Evolutionary conservation across 768 basidiomycete genomes (phyloP).

Genomic region (Suillus bovinus): DNA sequence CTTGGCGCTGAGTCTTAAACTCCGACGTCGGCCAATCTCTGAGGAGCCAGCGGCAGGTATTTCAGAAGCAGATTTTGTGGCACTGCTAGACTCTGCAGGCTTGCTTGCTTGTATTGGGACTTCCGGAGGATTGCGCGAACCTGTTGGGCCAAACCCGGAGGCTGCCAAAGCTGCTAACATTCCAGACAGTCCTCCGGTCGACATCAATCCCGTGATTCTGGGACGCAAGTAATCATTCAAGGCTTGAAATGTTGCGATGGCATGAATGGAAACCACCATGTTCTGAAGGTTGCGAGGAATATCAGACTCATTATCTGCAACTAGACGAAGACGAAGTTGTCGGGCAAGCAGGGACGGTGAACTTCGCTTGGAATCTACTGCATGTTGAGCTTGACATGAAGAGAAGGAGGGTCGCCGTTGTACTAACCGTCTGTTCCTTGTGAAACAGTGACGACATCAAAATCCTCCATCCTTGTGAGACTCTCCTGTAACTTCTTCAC

Average conservation of each 20-base stretch:
- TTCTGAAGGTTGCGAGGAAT: slow-evolving; percentile 85
- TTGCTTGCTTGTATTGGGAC: slow-evolving; percentile 27
- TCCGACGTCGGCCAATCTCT: slow-evolving; percentile 66
- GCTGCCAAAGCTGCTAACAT: slow-evolving; percentile 91
- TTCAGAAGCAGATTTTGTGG: slow-evolving; percentile 26
- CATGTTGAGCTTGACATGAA: background rate
- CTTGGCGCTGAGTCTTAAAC: slow-evolving; percentile 81
- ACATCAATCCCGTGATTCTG: slow-evolving; percentile 72
- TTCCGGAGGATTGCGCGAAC: slow-evolving; percentile 39
- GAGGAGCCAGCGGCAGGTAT: slow-evolving; percentile 37
- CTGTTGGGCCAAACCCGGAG: slow-evolving; percentile 60
- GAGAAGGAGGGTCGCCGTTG: slow-evolving; percentile 2
- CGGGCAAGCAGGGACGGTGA: slow-evolving; percentile 91
- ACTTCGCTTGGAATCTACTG: slow-evolving; percentile 81
- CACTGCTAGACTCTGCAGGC: slow-evolving; percentile 22
- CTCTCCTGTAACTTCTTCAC: slow-evolving; percentile 97
- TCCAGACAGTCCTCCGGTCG: slow-evolving; percentile 68
- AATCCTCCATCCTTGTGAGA: slow-evolving; percentile 91
- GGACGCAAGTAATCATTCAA: slow-evolving; percentile 95
- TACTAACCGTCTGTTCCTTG: slow-evolving; percentile 76
- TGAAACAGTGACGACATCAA: slow-evolving; percentile 90
- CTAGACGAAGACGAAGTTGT: slow-evolving; percentile 84
- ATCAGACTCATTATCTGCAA: slow-evolving; percentile 88
- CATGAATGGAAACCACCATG: slow-evolving; percentile 96
- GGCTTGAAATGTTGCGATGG: slow-evolving; percentile 97